A percentile compares a stretch with the other conserved stretches of the same genome.
Conservation (phyloP, 257 asterid genomes). For the Apocynum venetum region DNA sequence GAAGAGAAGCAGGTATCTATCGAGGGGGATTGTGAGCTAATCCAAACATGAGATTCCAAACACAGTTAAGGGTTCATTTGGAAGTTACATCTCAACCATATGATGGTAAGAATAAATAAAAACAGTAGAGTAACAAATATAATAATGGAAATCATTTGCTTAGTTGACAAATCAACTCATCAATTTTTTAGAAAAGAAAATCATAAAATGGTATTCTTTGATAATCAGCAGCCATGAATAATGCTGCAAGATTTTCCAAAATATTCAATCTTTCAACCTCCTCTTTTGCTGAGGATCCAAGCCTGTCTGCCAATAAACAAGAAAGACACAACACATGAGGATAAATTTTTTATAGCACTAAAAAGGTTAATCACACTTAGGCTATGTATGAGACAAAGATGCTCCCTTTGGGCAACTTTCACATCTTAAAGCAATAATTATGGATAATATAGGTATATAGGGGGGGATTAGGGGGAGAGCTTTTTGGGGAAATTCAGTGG, state of each 20-base stretch:
- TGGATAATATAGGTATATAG: not conserved
- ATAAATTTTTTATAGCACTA: not conserved
- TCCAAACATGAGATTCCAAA: constrained; percentile 13
- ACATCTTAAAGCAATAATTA: constrained; percentile 4
- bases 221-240: not conserved
- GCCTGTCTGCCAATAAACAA: constrained; percentile 15
- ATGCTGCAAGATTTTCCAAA: constrained; percentile 1
- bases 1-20: constrained; percentile 11
- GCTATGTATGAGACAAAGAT: constrained; percentile 2
- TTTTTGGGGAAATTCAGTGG: not conserved
- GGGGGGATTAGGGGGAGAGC: not conserved
- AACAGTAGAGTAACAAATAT: not conserved
- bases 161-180: not conserved
- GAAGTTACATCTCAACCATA: not conserved
- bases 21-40: not conserved
- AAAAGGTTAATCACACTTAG: not conserved
- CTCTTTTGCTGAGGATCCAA: constrained; percentile 7
- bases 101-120: not conserved
- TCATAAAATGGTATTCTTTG: not conserved
- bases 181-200: not conserved
- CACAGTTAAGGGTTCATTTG: not conserved
- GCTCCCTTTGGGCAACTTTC: constrained; percentile 7
- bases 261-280: not conserved
- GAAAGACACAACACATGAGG: not conserved
- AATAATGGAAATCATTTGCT: not conserved